phyloP scores from a whole-genome alignment of 1,284 basidiomycete genomes.

The Tilletia indica region DNA sequence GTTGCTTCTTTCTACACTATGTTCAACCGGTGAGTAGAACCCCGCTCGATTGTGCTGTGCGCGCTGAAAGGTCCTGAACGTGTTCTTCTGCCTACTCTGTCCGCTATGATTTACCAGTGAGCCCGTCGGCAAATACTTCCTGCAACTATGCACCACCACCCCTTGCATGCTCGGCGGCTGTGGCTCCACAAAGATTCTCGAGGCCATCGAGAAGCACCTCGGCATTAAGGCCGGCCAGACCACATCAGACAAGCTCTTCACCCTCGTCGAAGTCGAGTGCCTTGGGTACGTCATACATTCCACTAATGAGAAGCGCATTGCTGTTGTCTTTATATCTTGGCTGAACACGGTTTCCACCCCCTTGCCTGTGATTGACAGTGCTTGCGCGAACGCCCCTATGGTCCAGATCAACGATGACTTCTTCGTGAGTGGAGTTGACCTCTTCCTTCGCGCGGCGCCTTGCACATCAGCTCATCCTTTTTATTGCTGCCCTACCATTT shows the following conservation, averaged over 20 bases:
- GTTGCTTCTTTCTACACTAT: conserved; percentile 99
- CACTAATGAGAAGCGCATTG: background rate
- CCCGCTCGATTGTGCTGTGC: background rate
- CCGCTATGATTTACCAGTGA: conserved; percentile 63
- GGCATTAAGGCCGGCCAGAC: conserved; percentile 84
- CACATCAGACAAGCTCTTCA: conserved; percentile 93
- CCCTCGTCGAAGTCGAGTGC: conserved; percentile 96
- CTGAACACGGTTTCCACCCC: background rate
- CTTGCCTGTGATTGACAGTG: conserved; percentile 58
- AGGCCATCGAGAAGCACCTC: conserved; percentile 79
- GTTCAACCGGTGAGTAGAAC: conserved; percentile 60
- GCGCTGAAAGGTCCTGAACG: conserved; percentile 19
- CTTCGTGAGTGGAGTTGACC: conserved; percentile 66
- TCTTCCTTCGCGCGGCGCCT: background rate
- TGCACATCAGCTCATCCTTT: background rate
- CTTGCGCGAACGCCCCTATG: conserved; percentile 99
- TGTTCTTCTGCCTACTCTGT: background rate
- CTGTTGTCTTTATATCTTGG: background rate
- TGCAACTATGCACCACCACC: conserved; percentile 98
- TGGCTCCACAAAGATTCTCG: conserved; percentile 78
- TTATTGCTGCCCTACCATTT: background rate
- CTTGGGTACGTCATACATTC: conserved; percentile 61
- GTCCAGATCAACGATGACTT: conserved; percentile 93
- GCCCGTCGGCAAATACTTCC: conserved; percentile 89
- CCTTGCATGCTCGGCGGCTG: conserved; percentile 92